phyloP scores from a whole-genome alignment of 2,329 filamentous ascomycete genomes.

The Hymenoscyphus occultus region DNA sequence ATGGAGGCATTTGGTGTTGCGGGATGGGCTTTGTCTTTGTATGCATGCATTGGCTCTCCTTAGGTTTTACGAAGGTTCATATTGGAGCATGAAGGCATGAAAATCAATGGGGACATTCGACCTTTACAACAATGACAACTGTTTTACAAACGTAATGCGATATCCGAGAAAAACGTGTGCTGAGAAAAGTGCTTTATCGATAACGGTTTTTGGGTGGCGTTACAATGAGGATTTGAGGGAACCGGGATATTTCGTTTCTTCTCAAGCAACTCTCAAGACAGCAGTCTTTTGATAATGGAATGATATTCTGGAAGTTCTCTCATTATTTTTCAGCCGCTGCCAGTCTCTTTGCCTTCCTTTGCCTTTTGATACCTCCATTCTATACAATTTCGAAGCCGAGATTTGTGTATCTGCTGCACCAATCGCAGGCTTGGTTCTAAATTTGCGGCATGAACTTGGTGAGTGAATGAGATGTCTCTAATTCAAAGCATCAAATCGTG shows the following conservation, averaged over 20 bases:
- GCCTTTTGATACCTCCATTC: no score
- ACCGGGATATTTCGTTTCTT: slow-evolving; percentile 1
- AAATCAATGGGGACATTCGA: slow-evolving; percentile 26
- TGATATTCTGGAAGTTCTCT: not conserved
- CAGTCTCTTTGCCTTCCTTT: not conserved
- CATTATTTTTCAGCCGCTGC: not conserved
- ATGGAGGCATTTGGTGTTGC: slow-evolving; percentile 34
- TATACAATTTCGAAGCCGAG: no score
- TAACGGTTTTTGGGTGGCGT: slow-evolving; percentile 2
- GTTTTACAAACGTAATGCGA: slow-evolving; percentile 18
- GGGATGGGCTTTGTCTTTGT: slow-evolving; percentile 33
- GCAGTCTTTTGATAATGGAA: not conserved
- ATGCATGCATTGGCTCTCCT: slow-evolving; percentile 31
- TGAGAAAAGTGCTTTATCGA: slow-evolving; percentile 1
- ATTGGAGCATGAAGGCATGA: slow-evolving; percentile 30
- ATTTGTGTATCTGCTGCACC: no score
- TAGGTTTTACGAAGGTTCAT: slow-evolving; percentile 26
- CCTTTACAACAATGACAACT: slow-evolving; percentile 31
- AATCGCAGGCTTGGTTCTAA: no score
- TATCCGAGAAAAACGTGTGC: not conserved
- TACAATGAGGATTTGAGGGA: not conserved
- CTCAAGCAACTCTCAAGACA: not conserved
- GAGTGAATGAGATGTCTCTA: no score
- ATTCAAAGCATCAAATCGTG: no score
- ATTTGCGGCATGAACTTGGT: no score